These are phyloP conservation scores for Dioszegia crocea DNA, from an alignment of 768 basidiomycete genomes.

Conservation along the genomic window DNA sequence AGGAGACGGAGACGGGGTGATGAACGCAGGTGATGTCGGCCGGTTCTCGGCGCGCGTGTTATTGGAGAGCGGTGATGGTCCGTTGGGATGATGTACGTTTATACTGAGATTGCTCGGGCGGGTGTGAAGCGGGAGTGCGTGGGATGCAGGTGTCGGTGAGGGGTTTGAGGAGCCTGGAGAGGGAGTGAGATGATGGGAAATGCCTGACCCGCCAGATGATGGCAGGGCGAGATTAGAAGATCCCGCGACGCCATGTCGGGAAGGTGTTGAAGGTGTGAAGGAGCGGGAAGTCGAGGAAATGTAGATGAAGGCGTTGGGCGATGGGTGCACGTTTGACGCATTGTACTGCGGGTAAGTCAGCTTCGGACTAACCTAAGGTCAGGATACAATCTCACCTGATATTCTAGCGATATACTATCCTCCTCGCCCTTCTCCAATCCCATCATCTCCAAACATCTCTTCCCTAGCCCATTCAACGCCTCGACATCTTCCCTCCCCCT, in stretches of 20 bases:
- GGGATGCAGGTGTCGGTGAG: not conserved
- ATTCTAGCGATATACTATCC: conserved; percentile 80
- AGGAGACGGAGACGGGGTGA: conserved; percentile 7
- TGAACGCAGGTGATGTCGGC: not conserved
- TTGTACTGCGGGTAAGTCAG: conserved; percentile 32
- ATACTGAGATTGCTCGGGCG: not conserved
- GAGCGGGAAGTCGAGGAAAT: conserved; percentile 23
- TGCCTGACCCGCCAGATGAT: not conserved
- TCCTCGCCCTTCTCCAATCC: conserved; percentile 67
- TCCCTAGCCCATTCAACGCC: conserved; percentile 75
- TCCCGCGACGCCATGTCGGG: not conserved
- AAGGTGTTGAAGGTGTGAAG: conserved; percentile 15
- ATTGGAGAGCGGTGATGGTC: not conserved
- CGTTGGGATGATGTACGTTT: not conserved
- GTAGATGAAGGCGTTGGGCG: conserved; percentile 26
- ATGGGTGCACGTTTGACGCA: conserved; percentile 26
- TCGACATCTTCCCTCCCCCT: conserved; percentile 80
- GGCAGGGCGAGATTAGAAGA: conserved; percentile 5
- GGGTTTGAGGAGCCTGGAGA: not conserved
- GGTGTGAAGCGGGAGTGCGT: not conserved
- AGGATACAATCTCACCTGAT: conserved; percentile 61
- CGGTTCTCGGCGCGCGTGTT: not conserved
- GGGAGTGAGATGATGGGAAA: not conserved
- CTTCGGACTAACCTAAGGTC: not conserved
- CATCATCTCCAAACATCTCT: conserved; percentile 72